phyloP scores from a whole-genome alignment of 345 rosid genomes.

The Gossypium herbaceum region DNA sequence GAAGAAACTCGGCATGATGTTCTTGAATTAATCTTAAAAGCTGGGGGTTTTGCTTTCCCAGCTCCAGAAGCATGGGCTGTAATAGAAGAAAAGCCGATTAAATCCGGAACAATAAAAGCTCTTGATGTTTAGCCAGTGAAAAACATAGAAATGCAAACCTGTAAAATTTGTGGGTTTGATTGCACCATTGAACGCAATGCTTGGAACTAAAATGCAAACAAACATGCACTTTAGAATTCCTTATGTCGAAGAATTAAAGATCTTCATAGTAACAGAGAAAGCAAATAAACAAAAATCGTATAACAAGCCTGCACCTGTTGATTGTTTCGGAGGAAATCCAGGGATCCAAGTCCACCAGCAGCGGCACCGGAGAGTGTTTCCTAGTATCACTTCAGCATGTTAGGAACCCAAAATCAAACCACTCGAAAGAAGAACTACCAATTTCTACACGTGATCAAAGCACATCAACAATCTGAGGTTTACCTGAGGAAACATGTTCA shows the following conservation, averaged over 20 bases:
- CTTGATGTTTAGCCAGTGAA: neutral
- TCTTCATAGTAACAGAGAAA: neutral
- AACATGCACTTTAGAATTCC: neutral
- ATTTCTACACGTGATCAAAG: neutral
- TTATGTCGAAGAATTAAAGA: neutral
- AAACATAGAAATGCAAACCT: neutral
- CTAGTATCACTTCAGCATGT: neutral
- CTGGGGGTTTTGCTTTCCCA: conserved; percentile 6
- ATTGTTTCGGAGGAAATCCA: conserved; percentile 6
- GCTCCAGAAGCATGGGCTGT: conserved; percentile 4
- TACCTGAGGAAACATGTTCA: conserved; percentile 9
- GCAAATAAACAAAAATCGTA: neutral
- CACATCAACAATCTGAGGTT: neutral
- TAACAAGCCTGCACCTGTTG: neutral
- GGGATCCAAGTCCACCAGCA: neutral
- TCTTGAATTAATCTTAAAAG: conserved; percentile 5
- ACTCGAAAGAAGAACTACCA: neutral
- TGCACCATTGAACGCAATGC: neutral
- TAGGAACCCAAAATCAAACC: neutral
- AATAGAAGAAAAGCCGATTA: neutral
- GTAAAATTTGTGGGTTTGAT: neutral
- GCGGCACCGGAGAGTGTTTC: neutral
- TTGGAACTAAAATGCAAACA: neutral
- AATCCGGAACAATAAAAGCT: neutral
- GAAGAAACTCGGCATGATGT: neutral